Base-by-base conservation (phyloP, 176 grass and related monocot species). In the Dactylis glomerata region DNA sequence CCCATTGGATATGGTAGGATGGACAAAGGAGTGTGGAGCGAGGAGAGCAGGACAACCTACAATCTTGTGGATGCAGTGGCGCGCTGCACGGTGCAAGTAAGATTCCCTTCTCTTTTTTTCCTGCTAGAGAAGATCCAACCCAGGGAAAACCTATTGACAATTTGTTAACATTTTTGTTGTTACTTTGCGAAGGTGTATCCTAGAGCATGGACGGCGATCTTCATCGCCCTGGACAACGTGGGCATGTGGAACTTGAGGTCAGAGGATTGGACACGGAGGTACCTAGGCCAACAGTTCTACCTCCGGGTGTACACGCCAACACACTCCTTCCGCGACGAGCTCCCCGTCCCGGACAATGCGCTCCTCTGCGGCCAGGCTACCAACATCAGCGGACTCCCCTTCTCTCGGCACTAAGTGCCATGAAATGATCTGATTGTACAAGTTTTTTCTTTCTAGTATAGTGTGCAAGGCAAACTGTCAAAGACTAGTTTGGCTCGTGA, bases 231-330 rank as follows among this genome's bases (percentile, higher is more conserved):
- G 20, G 95, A 98, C 76, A 98, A 93, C 49, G 87, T 88, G 16
- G 95, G 92, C 0, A 93, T 95, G 92, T 93, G 92, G 95, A 98
- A 93, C 63, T 0, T 97, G 50, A 83, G 95, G 74, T 88, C 92
- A 12, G 87, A 95, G 87, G 76, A 86, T 19, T 97, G 95, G 95
- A 3, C 58, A 10, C 92, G 92, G 17, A 81, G 87, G 55, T 93
- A 93, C 75, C 87, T 93, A 2, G 92, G 92, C 20, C 95, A 95
- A 80, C 92, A 98, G 65, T 92, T 98, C 72, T 98, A 95, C 76
- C 68, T 98, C 84, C 85, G 95, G 1, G 91, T 95, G 64, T 97
- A 93, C 58, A 91, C 92, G 52, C 89, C 95, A 20, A 70, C 82
- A 24, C 84, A 84, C 49, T 95, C 95, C 1, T 30, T 61, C 69